Evolutionary conservation across 2,329 filamentous ascomycete genomes (phyloP), one percentile per base, ranked within the genome.

Genomic region (Hymenoscyphus salicellus): DNA sequence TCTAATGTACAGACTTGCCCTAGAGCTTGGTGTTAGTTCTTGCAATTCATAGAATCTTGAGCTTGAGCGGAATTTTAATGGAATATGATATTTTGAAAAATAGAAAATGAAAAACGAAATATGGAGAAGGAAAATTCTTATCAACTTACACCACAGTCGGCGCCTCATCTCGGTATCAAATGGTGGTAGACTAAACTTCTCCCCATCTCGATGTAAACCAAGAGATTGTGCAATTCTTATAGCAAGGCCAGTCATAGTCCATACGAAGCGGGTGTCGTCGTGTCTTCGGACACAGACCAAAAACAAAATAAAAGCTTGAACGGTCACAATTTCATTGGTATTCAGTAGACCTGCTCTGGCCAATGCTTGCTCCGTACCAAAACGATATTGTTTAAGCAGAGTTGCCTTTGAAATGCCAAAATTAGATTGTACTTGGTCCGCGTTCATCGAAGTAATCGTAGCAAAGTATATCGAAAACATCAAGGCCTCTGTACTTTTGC

Each of bases 151-250:
- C 85, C 85, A 88, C 5, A 86, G 75, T 33, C 85, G 77, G 65
- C 85, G 78, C 23, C 85, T 78, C 78, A 86, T 84, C 72, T 89
- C 86, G 3, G 83, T 79, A 62, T 88, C 83, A 69, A 86, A 89
- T 0, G 86, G 85, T 0, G 78, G 77, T 0, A 88, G 77, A 1
- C 75, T 76, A 67, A 86, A 85, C 62, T 83, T 80, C 16, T 77
- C 77, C 4, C 84, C 84, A 65, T 88, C 86, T 60, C 85, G 79
- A 70, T 89, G 86, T 4, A 88, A 78, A 1, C 86, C 85, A 20
- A 89, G 77, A 0, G 84, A 83, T 66, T 87, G 83, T 0, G 83
- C 82, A 68, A 88, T 86, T 17, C 85, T 78, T 17, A 88, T 81
- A 1, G 82, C 79, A 11, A 88, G 76, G 2, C 86, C 86, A 1